A percentile compares a stretch with the other conserved stretches of the same genome.
Conservation (phyloP, 1,139 yeast genomes). For the Ogataea hybrid region DNA sequence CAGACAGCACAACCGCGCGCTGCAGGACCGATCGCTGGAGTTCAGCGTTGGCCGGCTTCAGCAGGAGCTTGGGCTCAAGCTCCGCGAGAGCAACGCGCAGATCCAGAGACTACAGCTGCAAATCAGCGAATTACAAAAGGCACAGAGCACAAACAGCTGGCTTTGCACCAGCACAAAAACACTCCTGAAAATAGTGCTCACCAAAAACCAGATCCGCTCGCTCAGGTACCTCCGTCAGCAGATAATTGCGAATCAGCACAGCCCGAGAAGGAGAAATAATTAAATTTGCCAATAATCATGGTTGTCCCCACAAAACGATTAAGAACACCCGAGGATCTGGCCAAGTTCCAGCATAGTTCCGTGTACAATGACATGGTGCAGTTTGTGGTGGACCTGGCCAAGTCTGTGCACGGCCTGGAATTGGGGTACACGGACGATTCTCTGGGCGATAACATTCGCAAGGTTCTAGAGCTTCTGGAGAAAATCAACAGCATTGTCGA, state of each 20-base stretch:
- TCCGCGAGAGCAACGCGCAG: constrained; percentile 5
- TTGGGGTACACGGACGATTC: constrained; percentile 45
- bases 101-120: constrained; percentile 9
- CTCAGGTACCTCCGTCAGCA: constrained; percentile 5
- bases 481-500: constrained; percentile 45
- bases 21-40: constrained; percentile 13
- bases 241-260: constrained; percentile 5
- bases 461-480: constrained; percentile 43
- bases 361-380: constrained; percentile 49
- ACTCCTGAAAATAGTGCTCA: constrained; percentile 5
- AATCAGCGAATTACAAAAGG: not conserved
- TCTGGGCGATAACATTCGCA: constrained; percentile 30
- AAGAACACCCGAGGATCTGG: constrained; percentile 58
- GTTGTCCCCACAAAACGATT: constrained; percentile 52
- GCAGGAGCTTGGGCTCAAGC: constrained; percentile 6
- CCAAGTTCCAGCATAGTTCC: constrained; percentile 54
- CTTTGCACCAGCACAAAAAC: constrained; percentile 4
- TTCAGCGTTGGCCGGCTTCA: constrained; percentile 8
- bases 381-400: constrained; percentile 60
- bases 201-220: constrained; percentile 9
- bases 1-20: constrained; percentile 10
- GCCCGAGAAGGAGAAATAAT: constrained; percentile 5
- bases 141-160: constrained; percentile 3
- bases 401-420: constrained; percentile 63
- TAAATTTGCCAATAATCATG: not conserved